Percentiles rank a stretch among this genome's conserved stretches.
Conservation (phyloP, 2,329 filamentous ascomycete species). For the Epicoccum sorghinum region DNA sequence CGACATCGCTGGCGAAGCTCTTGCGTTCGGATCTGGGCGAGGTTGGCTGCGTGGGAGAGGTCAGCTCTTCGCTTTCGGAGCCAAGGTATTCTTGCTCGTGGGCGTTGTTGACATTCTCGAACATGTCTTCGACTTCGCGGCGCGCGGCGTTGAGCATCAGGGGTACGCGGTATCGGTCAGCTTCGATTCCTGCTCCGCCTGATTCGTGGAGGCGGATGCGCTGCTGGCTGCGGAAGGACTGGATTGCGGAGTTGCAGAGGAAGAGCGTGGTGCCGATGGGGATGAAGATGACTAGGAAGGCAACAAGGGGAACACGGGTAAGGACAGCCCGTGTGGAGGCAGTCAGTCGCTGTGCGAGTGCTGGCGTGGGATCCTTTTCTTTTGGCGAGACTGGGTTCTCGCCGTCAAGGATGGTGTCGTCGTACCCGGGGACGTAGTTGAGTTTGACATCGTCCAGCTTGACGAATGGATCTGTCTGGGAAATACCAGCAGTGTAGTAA, state of each 20-base stretch:
- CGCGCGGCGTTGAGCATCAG: constrained; percentile 73
- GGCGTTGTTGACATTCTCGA: constrained; percentile 72
- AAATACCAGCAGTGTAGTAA: constrained; percentile 82
- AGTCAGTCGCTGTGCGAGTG: constrained; percentile 46
- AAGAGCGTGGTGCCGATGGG: constrained; percentile 75
- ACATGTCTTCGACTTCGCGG: constrained; percentile 76
- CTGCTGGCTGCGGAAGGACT: constrained; percentile 74
- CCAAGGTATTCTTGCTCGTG: constrained; percentile 75
- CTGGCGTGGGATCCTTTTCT: constrained; percentile 38
- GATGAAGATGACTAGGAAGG: constrained; percentile 72
- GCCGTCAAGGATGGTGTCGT: constrained; percentile 76
- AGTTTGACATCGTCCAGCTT: constrained; percentile 70
- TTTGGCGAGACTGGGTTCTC: constrained; percentile 63
- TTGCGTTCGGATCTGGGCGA: constrained; percentile 22
- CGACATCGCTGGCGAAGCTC: constrained; percentile 25
- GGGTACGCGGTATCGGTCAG: constrained; percentile 75
- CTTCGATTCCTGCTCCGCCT: constrained; percentile 69
- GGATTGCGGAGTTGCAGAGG: constrained; percentile 75
- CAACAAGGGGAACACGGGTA: constrained; percentile 65
- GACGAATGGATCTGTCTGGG: constrained; percentile 77
- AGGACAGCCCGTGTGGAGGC: constrained; percentile 49
- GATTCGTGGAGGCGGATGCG: constrained; percentile 79
- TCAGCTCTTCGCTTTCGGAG: constrained; percentile 55
- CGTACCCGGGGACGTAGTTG: constrained; percentile 76
- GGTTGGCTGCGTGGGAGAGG: constrained; percentile 31